Conservation (phyloP, 768 basidiomycete species). For the Austroboletus eburneus region DNA sequence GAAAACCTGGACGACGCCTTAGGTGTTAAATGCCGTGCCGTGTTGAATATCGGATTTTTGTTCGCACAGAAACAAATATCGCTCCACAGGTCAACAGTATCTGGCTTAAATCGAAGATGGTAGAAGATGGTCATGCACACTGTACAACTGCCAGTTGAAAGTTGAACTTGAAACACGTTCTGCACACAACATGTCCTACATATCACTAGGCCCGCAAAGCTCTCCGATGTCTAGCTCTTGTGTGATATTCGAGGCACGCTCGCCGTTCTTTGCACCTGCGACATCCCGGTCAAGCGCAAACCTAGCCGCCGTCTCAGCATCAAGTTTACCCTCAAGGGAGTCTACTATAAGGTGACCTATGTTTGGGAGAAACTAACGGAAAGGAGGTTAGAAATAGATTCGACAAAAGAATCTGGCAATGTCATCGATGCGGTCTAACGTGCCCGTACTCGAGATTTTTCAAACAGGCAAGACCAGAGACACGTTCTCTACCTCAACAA, state of each 20-base stretch:
- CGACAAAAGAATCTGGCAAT: too few relatives aligned
- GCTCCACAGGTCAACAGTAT: too few relatives aligned
- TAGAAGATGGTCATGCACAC: too few relatives aligned
- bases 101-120: too few relatives aligned
- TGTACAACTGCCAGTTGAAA: too few relatives aligned
- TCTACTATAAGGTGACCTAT: constrained; percentile 76
- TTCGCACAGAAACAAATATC: too few relatives aligned
- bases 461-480: too few relatives aligned
- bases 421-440: too few relatives aligned
- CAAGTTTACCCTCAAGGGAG: constrained; percentile 61
- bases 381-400: background rate
- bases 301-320: constrained; percentile 45
- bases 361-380: constrained; percentile 74
- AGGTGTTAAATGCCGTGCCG: too few relatives aligned
- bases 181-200: constrained; percentile 14
- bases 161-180: background rate
- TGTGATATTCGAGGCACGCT: constrained; percentile 14
- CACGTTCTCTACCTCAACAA: background rate
- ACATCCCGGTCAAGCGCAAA: constrained; percentile 59
- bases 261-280: constrained; percentile 15
- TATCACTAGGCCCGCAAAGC: constrained; percentile 44
- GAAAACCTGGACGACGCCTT: too few relatives aligned
- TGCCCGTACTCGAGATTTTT: too few relatives aligned
- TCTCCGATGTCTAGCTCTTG: constrained; percentile 43
- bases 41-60: too few relatives aligned